These are phyloP conservation scores for Claviceps humidiphila DNA, from an alignment of 2,329 filamentous ascomycete genomes.

Conservation along the genomic window DNA sequence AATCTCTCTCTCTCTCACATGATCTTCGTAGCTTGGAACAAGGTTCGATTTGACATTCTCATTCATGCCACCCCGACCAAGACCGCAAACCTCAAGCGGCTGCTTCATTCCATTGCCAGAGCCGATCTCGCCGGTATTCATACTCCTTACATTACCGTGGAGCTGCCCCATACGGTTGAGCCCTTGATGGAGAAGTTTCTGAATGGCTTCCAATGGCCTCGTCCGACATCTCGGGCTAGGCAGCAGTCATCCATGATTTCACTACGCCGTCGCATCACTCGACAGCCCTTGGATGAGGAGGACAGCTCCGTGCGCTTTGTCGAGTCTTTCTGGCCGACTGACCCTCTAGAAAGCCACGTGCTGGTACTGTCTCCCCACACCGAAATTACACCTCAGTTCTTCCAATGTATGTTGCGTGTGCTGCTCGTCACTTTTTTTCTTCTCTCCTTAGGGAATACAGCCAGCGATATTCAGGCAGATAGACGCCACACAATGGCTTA, in stretches of 20 bases:
- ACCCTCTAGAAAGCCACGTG: slow-evolving; percentile 54
- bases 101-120: slow-evolving; percentile 60
- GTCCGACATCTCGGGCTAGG: slow-evolving; percentile 22
- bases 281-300: slow-evolving; percentile 45
- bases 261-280: slow-evolving; percentile 60
- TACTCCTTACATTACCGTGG: slow-evolving; percentile 67
- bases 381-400: slow-evolving; percentile 70
- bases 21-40: slow-evolving; percentile 53
- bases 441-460: neutral
- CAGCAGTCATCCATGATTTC: slow-evolving; percentile 44
- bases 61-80: slow-evolving; percentile 61
- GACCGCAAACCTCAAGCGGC: slow-evolving; percentile 60
- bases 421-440: neutral
- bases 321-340: slow-evolving; percentile 75
- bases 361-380: slow-evolving; percentile 73
- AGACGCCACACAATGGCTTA: too few species aligned
- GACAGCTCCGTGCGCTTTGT: slow-evolving; percentile 64
- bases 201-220: slow-evolving; percentile 54
- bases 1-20: too few species aligned
- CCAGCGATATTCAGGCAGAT: too few species aligned
- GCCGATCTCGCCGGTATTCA: slow-evolving; percentile 64
- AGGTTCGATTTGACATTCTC: slow-evolving; percentile 65
- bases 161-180: slow-evolving; percentile 63
- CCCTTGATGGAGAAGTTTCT: slow-evolving; percentile 49
- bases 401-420: slow-evolving; percentile 46